Percentiles rank a stretch among this genome's conserved stretches.
Evolutionary conservation across 2,329 filamentous ascomycete species (phyloP).

Genomic region (Uncinocarpus reesii): DNA sequence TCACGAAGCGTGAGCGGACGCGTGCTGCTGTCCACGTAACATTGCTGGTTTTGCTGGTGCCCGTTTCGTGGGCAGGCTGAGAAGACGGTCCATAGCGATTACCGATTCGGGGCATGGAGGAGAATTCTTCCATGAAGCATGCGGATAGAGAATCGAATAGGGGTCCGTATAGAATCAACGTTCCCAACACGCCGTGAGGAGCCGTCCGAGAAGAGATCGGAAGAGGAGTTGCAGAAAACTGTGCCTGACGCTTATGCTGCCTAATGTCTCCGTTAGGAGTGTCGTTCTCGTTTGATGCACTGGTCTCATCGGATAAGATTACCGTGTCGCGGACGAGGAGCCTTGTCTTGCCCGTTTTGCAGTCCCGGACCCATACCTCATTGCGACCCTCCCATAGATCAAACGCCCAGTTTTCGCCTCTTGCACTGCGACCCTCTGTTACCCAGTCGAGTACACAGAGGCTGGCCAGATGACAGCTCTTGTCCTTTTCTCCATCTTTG

Average conservation of each 20-base stretch:
- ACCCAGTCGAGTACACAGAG: constrained; percentile 91
- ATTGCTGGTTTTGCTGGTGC: constrained; percentile 34
- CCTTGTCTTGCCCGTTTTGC: constrained; percentile 39
- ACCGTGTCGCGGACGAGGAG: constrained; percentile 80
- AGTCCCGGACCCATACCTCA: constrained; percentile 50
- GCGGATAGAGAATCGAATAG: constrained; percentile 54
- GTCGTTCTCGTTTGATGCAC: constrained; percentile 31
- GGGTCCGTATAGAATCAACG: constrained; percentile 68
- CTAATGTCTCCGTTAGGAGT: background rate
- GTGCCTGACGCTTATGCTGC: background rate
- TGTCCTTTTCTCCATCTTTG: background rate
- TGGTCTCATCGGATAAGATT: constrained; percentile 52
- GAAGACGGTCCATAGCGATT: constrained; percentile 57
- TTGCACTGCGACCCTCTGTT: constrained; percentile 70
- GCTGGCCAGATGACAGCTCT: constrained; percentile 32
- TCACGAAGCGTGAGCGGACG: constrained; percentile 64
- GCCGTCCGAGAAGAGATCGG: constrained; percentile 53
- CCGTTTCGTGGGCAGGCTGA: constrained; percentile 15
- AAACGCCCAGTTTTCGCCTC: constrained; percentile 83
- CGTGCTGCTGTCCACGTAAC: constrained; percentile 74
- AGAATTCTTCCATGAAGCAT: constrained; percentile 74
- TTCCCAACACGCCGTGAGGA: constrained; percentile 67
- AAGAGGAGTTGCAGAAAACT: constrained; percentile 2
- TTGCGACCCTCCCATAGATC: constrained; percentile 70
- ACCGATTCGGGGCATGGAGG: constrained; percentile 67